phyloP scores from a whole-genome alignment of 345 rosid genomes.

The Populus ilicifolia region DNA sequence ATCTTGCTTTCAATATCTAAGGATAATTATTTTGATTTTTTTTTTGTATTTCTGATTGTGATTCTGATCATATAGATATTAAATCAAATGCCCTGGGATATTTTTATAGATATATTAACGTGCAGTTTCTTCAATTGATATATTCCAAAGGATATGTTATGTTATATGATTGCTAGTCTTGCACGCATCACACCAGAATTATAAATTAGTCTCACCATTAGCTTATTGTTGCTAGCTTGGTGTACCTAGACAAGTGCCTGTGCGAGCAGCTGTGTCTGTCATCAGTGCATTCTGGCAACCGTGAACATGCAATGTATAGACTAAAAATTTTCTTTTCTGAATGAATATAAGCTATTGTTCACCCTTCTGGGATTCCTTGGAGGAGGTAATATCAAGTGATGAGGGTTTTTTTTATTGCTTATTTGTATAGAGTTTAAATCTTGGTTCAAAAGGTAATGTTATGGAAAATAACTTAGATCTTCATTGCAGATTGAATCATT shows the following conservation, averaged over 20 bases:
- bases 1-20: background rate
- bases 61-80: too few species aligned
- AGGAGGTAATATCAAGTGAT: constrained; percentile 4
- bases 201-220: constrained; percentile 14
- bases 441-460: background rate
- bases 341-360: constrained; percentile 12
- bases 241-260: constrained; percentile 14
- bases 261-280: constrained; percentile 18
- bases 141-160: too few species aligned
- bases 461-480: background rate
- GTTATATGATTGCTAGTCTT: background rate
- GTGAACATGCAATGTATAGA: constrained; percentile 2
- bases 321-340: constrained; percentile 7
- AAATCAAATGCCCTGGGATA: too few species aligned
- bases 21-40: background rate
- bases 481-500: constrained; percentile 86
- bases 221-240: constrained; percentile 13
- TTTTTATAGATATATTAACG: too few species aligned
- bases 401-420: background rate
- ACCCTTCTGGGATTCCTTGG: constrained; percentile 9
- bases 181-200: background rate
- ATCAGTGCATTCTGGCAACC: constrained; percentile 10
- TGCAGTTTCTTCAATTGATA: too few species aligned
- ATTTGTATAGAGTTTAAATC: background rate
- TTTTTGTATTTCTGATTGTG: background rate